These are phyloP conservation scores for Hypoxylon lenormandii DNA, from an alignment of 495 filamentous ascomycete genomes.

Conservation along the genomic window DNA sequence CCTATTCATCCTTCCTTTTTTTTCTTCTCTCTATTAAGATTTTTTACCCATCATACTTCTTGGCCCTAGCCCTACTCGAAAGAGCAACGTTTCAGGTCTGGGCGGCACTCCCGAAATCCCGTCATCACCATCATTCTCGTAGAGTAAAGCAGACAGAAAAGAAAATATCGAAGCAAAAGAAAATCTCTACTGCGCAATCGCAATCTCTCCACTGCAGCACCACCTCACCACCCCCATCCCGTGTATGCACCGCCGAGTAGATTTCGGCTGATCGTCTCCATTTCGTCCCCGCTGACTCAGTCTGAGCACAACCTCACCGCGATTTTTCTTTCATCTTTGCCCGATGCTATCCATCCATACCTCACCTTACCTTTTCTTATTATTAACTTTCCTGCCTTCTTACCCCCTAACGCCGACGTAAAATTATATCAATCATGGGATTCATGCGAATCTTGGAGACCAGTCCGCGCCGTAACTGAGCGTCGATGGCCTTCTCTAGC, in stretches of 20 bases:
- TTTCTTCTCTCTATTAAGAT: background rate
- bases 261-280: slow-evolving; percentile 3
- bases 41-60: background rate
- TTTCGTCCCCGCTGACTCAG: slow-evolving; percentile 24
- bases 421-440: too few relatives aligned
- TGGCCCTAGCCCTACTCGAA: slow-evolving; percentile 1
- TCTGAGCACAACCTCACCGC: slow-evolving; percentile 24
- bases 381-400: background rate
- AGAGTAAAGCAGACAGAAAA: slow-evolving; percentile 1
- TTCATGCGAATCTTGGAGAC: background rate
- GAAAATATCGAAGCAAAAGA: background rate
- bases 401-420: background rate
- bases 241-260: slow-evolving; percentile 23
- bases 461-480: background rate
- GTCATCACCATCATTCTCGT: slow-evolving; percentile 4
- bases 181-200: slow-evolving; percentile 18
- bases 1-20: background rate
- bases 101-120: slow-evolving; percentile 21
- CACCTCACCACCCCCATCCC: background rate
- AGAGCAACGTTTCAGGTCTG: background rate
- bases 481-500: slow-evolving; percentile 3
- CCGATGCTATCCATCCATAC: slow-evolving; percentile 4
- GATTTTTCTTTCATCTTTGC: slow-evolving; percentile 20
- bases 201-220: slow-evolving; percentile 23
- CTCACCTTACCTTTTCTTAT: background rate